Base-by-base conservation (phyloP, 768 basidiomycete genomes). In the Boletus tylopilopsis region DNA sequence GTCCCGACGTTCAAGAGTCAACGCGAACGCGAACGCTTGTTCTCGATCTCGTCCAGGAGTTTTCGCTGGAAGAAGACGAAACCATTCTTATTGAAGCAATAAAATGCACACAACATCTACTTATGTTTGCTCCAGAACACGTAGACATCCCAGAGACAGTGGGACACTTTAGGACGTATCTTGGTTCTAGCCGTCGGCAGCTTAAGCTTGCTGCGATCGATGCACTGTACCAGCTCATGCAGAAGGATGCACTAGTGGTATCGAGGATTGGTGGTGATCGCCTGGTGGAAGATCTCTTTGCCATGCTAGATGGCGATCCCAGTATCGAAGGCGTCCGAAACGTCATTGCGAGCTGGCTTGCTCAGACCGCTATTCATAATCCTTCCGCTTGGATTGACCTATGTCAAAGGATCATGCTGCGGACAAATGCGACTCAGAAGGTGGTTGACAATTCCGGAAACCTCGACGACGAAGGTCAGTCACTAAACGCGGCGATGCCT, bases 341-440 rank as follows among this genome's bases (percentile, higher is more conserved):
- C 54, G 93, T 97, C 50, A 98, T 98, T 58, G 75, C 81, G 12
- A 91, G 88, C 55, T 99, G 96, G 96, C 74, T 98, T 7, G 82
- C 88, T 54, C 96, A 99, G 67, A 98, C 96, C 0, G 94, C 92
- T 1, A 77, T 90, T 18, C 81, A 90, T 49, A 90, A 94, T 53
- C 95, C 96, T 0, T 93, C 89, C 0, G 96, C 94, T 1, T 99
- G 96, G 96, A 96, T 99, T 48, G 94, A 94, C 62, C 76, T 98
- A 2, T 98, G 95, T 60, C 95, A 97, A 67, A 76, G 93, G 22
- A 98, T 99, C 63, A 97, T 99, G 93, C 85, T 90, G 6, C 79
- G 90, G 10, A 94, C 93, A 11, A 93, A 91, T 5, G 90, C 89
- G 1, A 84, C 86, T 3, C 90, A 88, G 59, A 85, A 83, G 59